Percentiles rank a stretch among this genome's conserved stretches.
phyloP scores from a whole-genome alignment of 768 basidiomycete genomes.

The Agaricus bisporus region DNA sequence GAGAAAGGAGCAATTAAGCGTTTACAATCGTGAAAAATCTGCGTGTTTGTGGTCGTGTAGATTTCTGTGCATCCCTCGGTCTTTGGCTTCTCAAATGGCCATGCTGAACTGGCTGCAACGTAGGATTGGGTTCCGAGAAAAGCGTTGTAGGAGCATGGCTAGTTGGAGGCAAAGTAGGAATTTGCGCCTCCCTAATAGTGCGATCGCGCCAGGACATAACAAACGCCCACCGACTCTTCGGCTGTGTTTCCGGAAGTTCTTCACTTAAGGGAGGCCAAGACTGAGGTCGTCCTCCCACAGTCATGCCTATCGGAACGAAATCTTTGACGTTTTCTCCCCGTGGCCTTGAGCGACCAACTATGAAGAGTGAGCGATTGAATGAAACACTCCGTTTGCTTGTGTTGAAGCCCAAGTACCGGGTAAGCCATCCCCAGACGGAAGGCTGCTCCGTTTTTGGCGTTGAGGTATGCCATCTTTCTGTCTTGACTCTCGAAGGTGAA shows the following conservation, averaged over 20 bases:
- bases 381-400: background rate
- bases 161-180: conserved; percentile 6
- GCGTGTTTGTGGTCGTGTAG: background rate
- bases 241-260: background rate
- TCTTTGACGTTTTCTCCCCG: background rate
- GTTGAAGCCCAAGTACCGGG: background rate
- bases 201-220: conserved; percentile 9
- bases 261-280: background rate
- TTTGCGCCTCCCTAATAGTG: background rate
- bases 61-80: background rate
- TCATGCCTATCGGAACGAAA: background rate
- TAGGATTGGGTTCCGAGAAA: background rate
- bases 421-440: background rate
- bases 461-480: background rate
- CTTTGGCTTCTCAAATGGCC: background rate
- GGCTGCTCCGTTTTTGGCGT: background rate
- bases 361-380: conserved; percentile 4
- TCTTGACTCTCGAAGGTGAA: background rate
- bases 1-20: background rate
- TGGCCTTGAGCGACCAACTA: background rate
- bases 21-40: conserved; percentile 5
- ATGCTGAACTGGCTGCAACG: background rate
- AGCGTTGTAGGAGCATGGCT: conserved; percentile 7
- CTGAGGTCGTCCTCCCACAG: background rate
- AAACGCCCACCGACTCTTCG: conserved; percentile 2